phyloP scores from a whole-genome alignment of 257 asterid genomes.

The Solanum microdontum region DNA sequence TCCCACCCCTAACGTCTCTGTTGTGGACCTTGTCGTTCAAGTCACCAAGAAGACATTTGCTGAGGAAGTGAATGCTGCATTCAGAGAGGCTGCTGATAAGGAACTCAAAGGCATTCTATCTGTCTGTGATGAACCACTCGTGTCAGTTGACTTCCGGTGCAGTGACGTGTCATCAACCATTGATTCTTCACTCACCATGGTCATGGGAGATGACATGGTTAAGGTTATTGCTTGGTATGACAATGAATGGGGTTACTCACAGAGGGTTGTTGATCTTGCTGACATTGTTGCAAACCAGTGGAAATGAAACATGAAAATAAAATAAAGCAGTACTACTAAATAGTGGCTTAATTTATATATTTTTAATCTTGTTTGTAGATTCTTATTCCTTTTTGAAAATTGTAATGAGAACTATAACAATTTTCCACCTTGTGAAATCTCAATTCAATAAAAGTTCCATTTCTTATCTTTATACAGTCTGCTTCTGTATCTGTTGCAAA shows the following conservation, averaged over 20 bases:
- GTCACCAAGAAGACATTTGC: constrained; percentile 92
- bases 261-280: constrained; percentile 98
- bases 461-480: not conserved
- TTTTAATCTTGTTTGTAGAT: constrained; percentile 23
- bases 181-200: constrained; percentile 86
- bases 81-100: constrained; percentile 66
- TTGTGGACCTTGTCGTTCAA: constrained; percentile 87
- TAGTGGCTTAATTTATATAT: not conserved
- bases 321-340: not conserved
- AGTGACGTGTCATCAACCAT: constrained; percentile 84
- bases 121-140: constrained; percentile 89
- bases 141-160: constrained; percentile 89
- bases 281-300: constrained; percentile 88
- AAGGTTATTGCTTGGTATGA: constrained; percentile 99
- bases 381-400: constrained; percentile 20
- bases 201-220: constrained; percentile 93
- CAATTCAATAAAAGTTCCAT: not conserved
- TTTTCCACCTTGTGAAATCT: constrained; percentile 16
- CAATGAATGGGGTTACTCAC: constrained; percentile 99
- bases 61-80: constrained; percentile 89
- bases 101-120: constrained; percentile 70
- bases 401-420: constrained; percentile 22
- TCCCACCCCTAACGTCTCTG: constrained; percentile 89
- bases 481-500: not conserved
- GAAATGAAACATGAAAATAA: constrained; percentile 31